phyloP scores from a whole-genome alignment of 2,329 filamentous ascomycete genomes.

The Helotiales sp. region DNA sequence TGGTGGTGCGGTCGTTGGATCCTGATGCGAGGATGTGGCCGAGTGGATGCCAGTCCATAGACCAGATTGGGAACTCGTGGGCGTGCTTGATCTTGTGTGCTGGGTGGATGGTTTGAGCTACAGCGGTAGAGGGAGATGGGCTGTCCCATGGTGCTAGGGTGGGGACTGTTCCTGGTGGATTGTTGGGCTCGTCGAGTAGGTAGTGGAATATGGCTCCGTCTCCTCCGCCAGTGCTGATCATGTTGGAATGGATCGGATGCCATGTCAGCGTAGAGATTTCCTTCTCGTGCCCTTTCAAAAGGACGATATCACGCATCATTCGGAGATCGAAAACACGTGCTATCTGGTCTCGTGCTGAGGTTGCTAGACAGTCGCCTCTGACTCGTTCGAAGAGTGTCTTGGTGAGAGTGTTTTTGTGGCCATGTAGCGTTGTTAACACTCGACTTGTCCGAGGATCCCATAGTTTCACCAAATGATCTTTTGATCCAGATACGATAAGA shows the following conservation, averaged over 20 bases:
- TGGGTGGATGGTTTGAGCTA: slow-evolving; percentile 89
- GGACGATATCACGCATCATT: slow-evolving; percentile 97
- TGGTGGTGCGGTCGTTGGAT: slow-evolving; percentile 93
- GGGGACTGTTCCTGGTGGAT: slow-evolving; percentile 72
- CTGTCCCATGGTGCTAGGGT: slow-evolving; percentile 85
- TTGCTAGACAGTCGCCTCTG: slow-evolving; percentile 84
- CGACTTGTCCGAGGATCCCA: slow-evolving; percentile 95
- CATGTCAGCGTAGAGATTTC: slow-evolving; percentile 91
- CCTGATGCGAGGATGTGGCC: slow-evolving; percentile 95
- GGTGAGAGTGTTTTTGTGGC: slow-evolving; percentile 96
- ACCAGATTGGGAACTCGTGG: slow-evolving; percentile 96
- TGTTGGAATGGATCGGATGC: slow-evolving; percentile 89
- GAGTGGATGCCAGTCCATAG: slow-evolving; percentile 94
- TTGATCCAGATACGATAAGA: slow-evolving; percentile 91
- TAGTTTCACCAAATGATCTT: slow-evolving; percentile 95
- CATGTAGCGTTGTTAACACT: slow-evolving; percentile 91
- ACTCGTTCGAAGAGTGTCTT: slow-evolving; percentile 89
- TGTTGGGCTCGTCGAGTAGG: slow-evolving; percentile 92
- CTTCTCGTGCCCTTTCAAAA: slow-evolving; percentile 93
- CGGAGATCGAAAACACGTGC: slow-evolving; percentile 92
- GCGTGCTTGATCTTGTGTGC: slow-evolving; percentile 86
- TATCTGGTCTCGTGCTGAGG: slow-evolving; percentile 90
- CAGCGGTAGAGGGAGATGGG: slow-evolving; percentile 76
- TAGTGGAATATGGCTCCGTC: slow-evolving; percentile 93
- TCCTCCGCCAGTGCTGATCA: slow-evolving; percentile 88